Percentiles rank a stretch among this genome's conserved stretches.
Evolutionary conservation across 1,139 yeast species (phyloP).

Genomic region (Lodderomyces parapsilosis): DNA sequence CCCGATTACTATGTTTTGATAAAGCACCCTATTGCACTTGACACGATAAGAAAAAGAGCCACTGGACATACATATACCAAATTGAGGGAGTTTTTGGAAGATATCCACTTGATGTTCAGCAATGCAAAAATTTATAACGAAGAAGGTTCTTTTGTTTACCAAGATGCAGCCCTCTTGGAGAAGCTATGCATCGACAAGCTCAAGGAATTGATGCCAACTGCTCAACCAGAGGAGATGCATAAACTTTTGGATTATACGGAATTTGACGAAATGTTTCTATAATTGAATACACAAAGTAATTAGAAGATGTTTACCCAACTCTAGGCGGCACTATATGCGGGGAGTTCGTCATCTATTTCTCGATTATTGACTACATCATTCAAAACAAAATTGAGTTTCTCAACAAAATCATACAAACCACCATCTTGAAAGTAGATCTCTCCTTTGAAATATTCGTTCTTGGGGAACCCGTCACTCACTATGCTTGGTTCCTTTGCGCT

Average conservation of each 20-base stretch:
- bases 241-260: constrained; percentile 44
- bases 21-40: constrained; percentile 78
- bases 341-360: constrained; percentile 47
- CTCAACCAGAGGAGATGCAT: constrained; percentile 26
- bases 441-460: constrained; percentile 38
- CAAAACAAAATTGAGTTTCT: constrained; percentile 25
- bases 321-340: constrained; percentile 28
- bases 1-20: constrained; percentile 88
- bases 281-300: constrained; percentile 1
- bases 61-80: constrained; percentile 50
- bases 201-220: constrained; percentile 25
- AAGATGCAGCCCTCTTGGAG: constrained; percentile 73
- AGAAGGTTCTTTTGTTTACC: constrained; percentile 80
- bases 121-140: constrained; percentile 89
- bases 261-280: constrained; percentile 44
- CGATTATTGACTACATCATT: constrained; percentile 34
- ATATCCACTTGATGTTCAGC: constrained; percentile 71
- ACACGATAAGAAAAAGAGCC: constrained; percentile 61
- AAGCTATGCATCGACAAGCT: constrained; percentile 38
- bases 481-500: constrained; percentile 26
- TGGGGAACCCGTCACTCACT: constrained; percentile 47
- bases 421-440: constrained; percentile 46
- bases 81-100: constrained; percentile 64
- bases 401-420: constrained; percentile 43
- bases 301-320: neutral